Conservation (phyloP, 1,139 yeast species). For the Saccharomyces hybrid region DNA sequence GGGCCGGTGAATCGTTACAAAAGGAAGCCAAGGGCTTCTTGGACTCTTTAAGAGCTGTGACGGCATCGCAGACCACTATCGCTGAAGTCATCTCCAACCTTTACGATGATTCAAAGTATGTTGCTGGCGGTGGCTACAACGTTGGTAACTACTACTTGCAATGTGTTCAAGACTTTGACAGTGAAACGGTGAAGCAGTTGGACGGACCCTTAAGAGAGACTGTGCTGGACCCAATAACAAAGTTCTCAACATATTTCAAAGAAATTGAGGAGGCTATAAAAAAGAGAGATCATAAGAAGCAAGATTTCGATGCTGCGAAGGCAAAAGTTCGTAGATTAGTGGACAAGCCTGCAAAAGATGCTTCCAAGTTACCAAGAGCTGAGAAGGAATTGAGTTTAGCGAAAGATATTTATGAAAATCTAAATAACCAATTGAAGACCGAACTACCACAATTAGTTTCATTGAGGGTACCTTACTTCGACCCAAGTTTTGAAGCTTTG, state of each 20-base stretch:
- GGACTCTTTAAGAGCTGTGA: constrained; percentile 86
- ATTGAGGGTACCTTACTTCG: constrained; percentile 86
- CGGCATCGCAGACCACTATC: constrained; percentile 91
- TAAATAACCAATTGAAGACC: constrained; percentile 71
- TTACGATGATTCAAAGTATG: constrained; percentile 82
- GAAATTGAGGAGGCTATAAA: constrained; percentile 94
- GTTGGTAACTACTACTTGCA: constrained; percentile 78
- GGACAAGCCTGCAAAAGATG: constrained; percentile 94
- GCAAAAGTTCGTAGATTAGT: constrained; percentile 71
- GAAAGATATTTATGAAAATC: constrained; percentile 74
- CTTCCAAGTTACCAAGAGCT: constrained; percentile 76
- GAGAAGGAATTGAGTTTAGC: constrained; percentile 80
- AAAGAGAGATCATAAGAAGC: constrained; percentile 84
- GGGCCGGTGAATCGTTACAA: constrained; percentile 74
- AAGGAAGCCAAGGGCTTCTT: constrained; percentile 90
- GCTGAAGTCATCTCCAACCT: constrained; percentile 92
- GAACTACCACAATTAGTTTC: constrained; percentile 89
- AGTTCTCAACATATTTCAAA: constrained; percentile 72
- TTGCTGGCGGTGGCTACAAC: constrained; percentile 51
- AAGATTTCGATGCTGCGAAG: constrained; percentile 83
- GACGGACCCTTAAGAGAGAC: constrained; percentile 97
- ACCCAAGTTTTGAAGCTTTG: constrained; percentile 92
- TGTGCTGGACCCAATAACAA: constrained; percentile 81
- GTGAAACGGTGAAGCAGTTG: constrained; percentile 87
- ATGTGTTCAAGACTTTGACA: constrained; percentile 84